Evolutionary conservation across 2,329 filamentous ascomycete genomes (phyloP), one percentile per base, ranked within the genome.

Genomic region (Colletotrichum salicis): DNA sequence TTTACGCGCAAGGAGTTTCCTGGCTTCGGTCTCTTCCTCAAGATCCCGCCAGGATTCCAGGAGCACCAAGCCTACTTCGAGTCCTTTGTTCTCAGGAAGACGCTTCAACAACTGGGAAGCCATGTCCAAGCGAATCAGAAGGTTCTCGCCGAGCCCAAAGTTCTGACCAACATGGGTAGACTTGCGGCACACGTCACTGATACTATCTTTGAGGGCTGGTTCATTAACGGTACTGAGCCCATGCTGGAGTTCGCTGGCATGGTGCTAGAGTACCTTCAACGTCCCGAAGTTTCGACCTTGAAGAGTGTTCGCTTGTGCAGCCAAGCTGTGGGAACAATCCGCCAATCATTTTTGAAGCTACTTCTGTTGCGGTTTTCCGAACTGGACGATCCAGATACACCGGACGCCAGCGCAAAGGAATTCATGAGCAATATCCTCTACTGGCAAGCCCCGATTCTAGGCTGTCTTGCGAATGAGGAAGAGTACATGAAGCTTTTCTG

Each of bases 21-120:
- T 3, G 96, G 96, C 0, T 93, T 99, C 64, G 91, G 92, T 0
- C 84, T 99, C 11, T 97, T 94, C 77, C 85, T 94, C 64, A 97
- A 96, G 79, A 93, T 96, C 0, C 96, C 97, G 1, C 94, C 96
- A 0, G 95, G 96, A 0, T 97, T 97, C 77, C 90, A 96, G 75
- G 96, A 98, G 79, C 95, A 98, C 76, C 95, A 98, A 77, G 94
- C 95, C 0, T 97, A 95, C 79, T 98, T 99, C 75, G 94, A 97
- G 78, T 97, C 96, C 0, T 98, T 95, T 78, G 85, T 98, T 3
- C 84, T 98, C 24, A 90, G 91, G 33, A 92, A 92, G 74, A 91
- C 93, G 0, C 88, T 98, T 57, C 88, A 90, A 3, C 90, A 93
- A 35, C 83, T 97, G 19, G 89, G 89, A 41, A 93, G 89, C 69